phyloP scores from a whole-genome alignment of 169 alveolate genomes.

The Plasmodium adleri region DNA sequence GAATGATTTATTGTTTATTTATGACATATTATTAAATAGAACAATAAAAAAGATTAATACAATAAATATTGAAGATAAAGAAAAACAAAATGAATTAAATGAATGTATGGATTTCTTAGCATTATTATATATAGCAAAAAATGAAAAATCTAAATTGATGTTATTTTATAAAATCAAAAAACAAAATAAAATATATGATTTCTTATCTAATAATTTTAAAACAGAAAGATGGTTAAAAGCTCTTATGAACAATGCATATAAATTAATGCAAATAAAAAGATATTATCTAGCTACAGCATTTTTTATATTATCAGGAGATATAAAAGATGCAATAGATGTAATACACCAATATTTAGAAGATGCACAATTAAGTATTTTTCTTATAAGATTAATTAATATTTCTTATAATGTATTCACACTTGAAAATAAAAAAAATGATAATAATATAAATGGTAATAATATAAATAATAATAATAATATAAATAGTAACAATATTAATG shows the following conservation, averaged over 20 bases:
- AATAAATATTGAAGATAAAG: constrained; percentile 54
- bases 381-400: constrained; percentile 36
- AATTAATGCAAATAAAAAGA: constrained; percentile 71
- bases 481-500: not conserved
- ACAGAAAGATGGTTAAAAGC: constrained; percentile 64
- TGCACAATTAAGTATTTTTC: constrained; percentile 50
- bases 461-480: not conserved
- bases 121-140: constrained; percentile 69
- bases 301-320: constrained; percentile 60
- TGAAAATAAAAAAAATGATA: not conserved
- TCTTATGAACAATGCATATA: constrained; percentile 67
- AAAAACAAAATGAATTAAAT: constrained; percentile 63
- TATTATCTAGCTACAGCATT: constrained; percentile 71
- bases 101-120: constrained; percentile 74
- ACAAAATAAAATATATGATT: constrained; percentile 54
- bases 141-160: constrained; percentile 64
- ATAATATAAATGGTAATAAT: not conserved
- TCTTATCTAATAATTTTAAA: constrained; percentile 48
- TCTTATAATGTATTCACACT: constrained; percentile 4
- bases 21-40: constrained; percentile 38
- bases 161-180: constrained; percentile 65
- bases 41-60: constrained; percentile 68
- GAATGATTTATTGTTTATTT: constrained; percentile 9
- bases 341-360: constrained; percentile 64
- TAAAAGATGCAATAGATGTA: constrained; percentile 66